Evolutionary conservation across 2,329 filamentous ascomycete genomes (phyloP).

Genomic region (Botrytis byssoidea): DNA sequence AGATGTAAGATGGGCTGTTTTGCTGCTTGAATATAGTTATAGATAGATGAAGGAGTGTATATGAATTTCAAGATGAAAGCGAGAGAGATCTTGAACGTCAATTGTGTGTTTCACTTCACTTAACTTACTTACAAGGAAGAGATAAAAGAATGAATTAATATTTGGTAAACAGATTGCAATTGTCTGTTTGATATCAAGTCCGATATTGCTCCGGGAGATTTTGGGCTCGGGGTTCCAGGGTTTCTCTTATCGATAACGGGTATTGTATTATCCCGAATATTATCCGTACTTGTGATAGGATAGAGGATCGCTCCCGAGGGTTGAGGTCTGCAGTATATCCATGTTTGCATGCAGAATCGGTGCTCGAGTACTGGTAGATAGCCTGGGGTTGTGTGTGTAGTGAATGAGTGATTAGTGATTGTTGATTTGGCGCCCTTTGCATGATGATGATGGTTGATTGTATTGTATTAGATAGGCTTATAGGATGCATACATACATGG

Average conservation of each 20-base stretch:
- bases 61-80: not conserved
- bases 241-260: conserved; percentile 2
- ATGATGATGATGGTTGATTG: not conserved
- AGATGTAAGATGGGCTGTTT: no score
- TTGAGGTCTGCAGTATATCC: not conserved
- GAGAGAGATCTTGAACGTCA: not conserved
- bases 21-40: no score
- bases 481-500: no score
- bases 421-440: not conserved
- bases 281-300: not conserved
- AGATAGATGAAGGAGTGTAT: not conserved
- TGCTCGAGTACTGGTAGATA: not conserved
- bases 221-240: not conserved
- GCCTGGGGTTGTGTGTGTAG: not conserved
- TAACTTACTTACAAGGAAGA: not conserved
- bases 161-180: not conserved
- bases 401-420: not conserved
- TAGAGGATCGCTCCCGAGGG: not conserved
- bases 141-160: not conserved
- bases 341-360: not conserved
- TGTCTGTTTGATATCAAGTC: not conserved
- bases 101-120: not conserved
- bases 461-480: no score
- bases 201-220: not conserved
- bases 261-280: not conserved